Base-by-base conservation (phyloP, 1,284 basidiomycete species). In the Butyriboletus appendiculatus region DNA sequence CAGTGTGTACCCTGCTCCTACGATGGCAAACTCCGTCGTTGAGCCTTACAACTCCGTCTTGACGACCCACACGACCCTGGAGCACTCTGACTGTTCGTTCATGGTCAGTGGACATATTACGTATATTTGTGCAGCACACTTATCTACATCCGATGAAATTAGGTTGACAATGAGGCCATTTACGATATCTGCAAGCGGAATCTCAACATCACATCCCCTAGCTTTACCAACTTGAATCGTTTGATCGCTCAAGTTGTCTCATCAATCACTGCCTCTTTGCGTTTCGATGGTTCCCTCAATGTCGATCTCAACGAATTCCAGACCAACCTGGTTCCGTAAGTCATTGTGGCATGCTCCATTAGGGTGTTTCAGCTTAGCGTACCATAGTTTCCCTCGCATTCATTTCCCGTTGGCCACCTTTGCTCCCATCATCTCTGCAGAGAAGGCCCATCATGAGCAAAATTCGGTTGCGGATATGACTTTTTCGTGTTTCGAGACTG, bases 41-140 rank as follows among this genome's bases (percentile, higher is more conserved):
- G 97, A 99, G 80, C 96, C 97, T 9, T 99, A 99, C 84, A 99
- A 99, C 84, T 96, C 96, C 45, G 94, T 99, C 59, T 79, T 99
- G 69, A 99, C 96, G 59, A 99, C 96, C 44, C 96, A 99, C 80
- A 98, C 96, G 50, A 99, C 96, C 39, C 88, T 99, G 51, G 96
- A 99, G 80, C 96, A 99, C 81, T 97, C 95, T 28, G 96, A 99
- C 80, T 99, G 96, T 77, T 98, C 96, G 28, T 98, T 98, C 84
- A 96, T 97, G 94, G 94, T 88, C 62, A 35, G 71, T 62, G 45
- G 35, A 18, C 47, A 53, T 49, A 24, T 60, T 53, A 66, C 52
- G 48, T 55, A 42, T 41, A 15, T 37, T 32, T 30, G 2, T 45
- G 28, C 35, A 10, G 3, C 14, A 18, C 16, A 24, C 44, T 65